Evolutionary conservation across 169 alveolate species (phyloP), one percentile per base, ranked within the genome.

Genomic region (Theileria orientalis): DNA sequence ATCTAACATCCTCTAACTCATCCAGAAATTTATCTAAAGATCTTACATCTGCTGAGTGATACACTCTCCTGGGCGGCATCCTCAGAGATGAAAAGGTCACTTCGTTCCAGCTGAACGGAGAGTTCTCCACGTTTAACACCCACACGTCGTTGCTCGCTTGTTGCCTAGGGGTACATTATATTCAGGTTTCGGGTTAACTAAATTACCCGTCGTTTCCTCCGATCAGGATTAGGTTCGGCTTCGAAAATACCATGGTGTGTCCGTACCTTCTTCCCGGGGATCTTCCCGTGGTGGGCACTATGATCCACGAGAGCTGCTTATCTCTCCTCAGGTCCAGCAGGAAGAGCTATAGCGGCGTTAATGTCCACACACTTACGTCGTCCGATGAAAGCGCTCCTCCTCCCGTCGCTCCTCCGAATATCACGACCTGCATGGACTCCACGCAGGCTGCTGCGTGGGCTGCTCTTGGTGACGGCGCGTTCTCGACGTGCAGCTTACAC

Each of bases 401-500:
- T 33, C 99, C 99, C 21, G 99, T 97, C 33, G 99, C 99, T 5
- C 99, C 99, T 19, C 99, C 99, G 83, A 95, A 97, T 57, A 97
- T 90, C 7, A 97, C 99, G 67, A 97, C 89, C 78, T 97, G 97
- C 62, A 83, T 79, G 61, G 90, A 83, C 70, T 98, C 99, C 7
- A 97, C 99, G 70, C 98, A 92, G n/a, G 98, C 97, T 19, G 98
- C 96, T n/a, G 99, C 97, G 83, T 98, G 99, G 6, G 99, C 99
- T 19, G 99, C 99, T 59, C 99, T 87, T 14, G 99, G 98, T 56
- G 97, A 87, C 29, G 99, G 99, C 16, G 97, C 90, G 42, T 90
- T 91, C 70, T 91, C 95, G 29, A 96, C 93, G 51, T 80, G 90
- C 16, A 96, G 79, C 73, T 92, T 93, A 9, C 90, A 86, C 97